A percentile compares a stretch with the other conserved stretches of the same genome.
Evolutionary conservation across 2,329 filamentous ascomycete species (phyloP).

Genomic region (Trichocomaceae sp.): DNA sequence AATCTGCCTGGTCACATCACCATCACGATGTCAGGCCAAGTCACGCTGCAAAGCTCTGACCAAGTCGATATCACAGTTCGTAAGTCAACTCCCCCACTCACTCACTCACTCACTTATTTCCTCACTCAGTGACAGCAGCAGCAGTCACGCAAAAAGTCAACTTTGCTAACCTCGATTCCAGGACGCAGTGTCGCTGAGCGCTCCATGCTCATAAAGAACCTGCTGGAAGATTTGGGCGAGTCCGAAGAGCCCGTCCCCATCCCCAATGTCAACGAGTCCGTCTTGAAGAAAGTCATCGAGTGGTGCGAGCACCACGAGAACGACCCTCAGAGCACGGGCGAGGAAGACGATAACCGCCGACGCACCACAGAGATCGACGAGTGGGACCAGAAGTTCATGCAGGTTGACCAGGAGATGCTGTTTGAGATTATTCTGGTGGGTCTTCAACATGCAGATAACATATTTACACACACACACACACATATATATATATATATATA

Average conservation of each 20-base stretch:
- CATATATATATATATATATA: too few relatives aligned
- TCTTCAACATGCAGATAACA: conserved; percentile 16
- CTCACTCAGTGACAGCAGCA: too few relatives aligned
- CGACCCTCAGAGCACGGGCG: conserved; percentile 72
- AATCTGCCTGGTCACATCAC: neutral
- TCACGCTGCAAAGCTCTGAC: conserved; percentile 48
- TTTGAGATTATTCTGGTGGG: conserved; percentile 96
- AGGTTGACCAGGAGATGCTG: conserved; percentile 99
- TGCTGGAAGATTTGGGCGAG: conserved; percentile 87
- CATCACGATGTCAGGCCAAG: conserved; percentile 13
- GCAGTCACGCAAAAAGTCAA: too few relatives aligned
- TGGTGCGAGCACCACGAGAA: conserved; percentile 95
- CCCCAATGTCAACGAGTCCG: conserved; percentile 71
- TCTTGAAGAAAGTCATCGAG: conserved; percentile 92
- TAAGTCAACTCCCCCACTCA: conserved; percentile 44
- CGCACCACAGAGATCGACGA: conserved; percentile 99
- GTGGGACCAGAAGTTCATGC: conserved; percentile 99
- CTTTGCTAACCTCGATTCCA: conserved; percentile 32
- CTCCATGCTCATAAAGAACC: conserved; percentile 94
- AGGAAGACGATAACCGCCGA: conserved; percentile 90
- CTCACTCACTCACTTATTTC: conserved; percentile 39
- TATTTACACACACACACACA: too few relatives aligned
- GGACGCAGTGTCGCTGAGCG: conserved; percentile 83
- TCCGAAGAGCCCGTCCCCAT: conserved; percentile 60
- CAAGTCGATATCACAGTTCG: conserved; percentile 45